Conservation (phyloP, 2,329 filamentous ascomycete genomes). For the Bipolaris gigantea region DNA sequence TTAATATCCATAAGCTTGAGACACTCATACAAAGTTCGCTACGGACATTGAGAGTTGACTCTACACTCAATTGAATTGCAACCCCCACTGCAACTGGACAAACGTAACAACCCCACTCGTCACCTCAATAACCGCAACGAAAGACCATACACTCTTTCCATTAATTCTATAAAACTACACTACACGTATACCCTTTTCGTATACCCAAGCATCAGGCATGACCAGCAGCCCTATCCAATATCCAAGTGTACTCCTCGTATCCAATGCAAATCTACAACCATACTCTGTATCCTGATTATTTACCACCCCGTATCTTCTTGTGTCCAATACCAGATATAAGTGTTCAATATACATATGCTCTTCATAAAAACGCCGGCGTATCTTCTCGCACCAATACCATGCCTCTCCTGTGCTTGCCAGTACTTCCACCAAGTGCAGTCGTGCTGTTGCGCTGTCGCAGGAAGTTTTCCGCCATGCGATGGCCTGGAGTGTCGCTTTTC, state of each 20-base stretch:
- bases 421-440: background rate
- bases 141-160: background rate
- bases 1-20: no score
- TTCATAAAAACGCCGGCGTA: conserved; percentile 28
- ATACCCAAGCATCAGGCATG: background rate
- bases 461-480: conserved; percentile 38
- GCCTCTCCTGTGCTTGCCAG: conserved; percentile 5
- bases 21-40: no score
- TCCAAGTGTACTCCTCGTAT: background rate
- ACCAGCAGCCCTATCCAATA: no score
- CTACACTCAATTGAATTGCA: no score
- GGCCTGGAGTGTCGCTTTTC: conserved; percentile 33
- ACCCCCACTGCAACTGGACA: no score
- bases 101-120: no score
- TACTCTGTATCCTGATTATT: background rate
- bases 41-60: no score
- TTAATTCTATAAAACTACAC: background rate
- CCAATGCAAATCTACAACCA: background rate
- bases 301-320: background rate
- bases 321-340: background rate
- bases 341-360: no score
- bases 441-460: conserved; percentile 25
- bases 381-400: conserved; percentile 22
- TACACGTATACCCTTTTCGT: background rate
- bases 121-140: no score